These are phyloP conservation scores for Diplotaxis tenuifolia DNA, from an alignment of 345 rosid genomes.

Conservation along the genomic window DNA sequence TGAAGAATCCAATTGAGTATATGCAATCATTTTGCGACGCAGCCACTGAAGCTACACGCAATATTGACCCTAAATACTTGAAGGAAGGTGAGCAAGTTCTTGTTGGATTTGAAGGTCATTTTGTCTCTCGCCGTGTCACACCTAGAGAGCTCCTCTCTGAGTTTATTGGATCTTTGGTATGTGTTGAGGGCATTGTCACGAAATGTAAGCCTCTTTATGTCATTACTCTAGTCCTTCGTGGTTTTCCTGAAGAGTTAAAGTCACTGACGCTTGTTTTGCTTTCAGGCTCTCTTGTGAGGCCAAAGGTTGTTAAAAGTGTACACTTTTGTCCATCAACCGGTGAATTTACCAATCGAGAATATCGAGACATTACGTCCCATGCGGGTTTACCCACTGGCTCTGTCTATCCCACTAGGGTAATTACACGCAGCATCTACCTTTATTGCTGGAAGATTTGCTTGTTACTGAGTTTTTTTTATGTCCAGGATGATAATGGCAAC, in stretches of 20 bases:
- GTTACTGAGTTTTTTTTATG: constrained; percentile 18
- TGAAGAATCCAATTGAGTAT: constrained; percentile 77
- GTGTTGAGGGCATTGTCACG: constrained; percentile 92
- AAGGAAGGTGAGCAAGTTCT: constrained; percentile 82
- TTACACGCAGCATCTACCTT: constrained; percentile 1
- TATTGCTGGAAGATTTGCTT: background rate
- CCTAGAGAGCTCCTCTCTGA: constrained; percentile 95
- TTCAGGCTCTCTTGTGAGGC: constrained; percentile 97
- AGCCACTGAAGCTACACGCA: constrained; percentile 71
- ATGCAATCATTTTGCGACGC: constrained; percentile 95
- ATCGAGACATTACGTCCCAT: constrained; percentile 86
- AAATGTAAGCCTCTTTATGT: constrained; percentile 53
- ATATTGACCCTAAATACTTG: constrained; percentile 66
- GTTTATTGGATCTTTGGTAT: constrained; percentile 93
- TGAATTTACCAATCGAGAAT: constrained; percentile 71
- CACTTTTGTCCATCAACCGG: constrained; percentile 89
- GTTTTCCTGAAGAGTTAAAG: background rate
- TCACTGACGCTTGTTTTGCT: background rate
- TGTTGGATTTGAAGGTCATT: constrained; percentile 94
- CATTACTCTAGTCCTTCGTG: background rate
- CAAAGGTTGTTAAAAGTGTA: constrained; percentile 95
- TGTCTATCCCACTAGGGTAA: constrained; percentile 98
- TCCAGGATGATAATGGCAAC: constrained; percentile 86
- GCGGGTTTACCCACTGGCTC: constrained; percentile 94
- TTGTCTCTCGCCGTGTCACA: constrained; percentile 88